phyloP scores from a whole-genome alignment of 352 stramenopile species.

The Phytophthora hibernalis region DNA sequence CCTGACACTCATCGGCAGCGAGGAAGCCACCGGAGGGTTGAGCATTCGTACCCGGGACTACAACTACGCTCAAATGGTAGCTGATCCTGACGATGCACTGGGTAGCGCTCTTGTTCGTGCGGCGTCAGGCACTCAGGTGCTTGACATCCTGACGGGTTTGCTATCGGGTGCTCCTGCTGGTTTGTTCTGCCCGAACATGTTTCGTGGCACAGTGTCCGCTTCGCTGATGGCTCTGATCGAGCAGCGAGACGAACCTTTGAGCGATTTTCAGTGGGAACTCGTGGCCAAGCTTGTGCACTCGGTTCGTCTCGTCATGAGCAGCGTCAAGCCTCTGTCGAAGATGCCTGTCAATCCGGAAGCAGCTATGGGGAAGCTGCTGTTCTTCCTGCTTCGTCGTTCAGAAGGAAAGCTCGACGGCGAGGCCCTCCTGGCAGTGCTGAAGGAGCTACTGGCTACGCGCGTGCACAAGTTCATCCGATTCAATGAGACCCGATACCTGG shows the following conservation, averaged over 20 bases:
- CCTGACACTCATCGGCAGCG: slow-evolving; percentile 56
- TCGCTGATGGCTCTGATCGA: slow-evolving; percentile 59
- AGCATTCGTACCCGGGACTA: slow-evolving; percentile 57
- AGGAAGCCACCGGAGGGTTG: slow-evolving; percentile 46
- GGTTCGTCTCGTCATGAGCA: slow-evolving; percentile 52
- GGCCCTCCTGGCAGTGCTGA: slow-evolving; percentile 42
- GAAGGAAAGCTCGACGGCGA: slow-evolving; percentile 9
- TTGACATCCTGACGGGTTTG: slow-evolving; percentile 71
- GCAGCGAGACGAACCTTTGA: slow-evolving; percentile 33
- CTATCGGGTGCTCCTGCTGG: slow-evolving; percentile 57
- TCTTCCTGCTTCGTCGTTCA: slow-evolving; percentile 51
- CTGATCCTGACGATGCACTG: slow-evolving; percentile 52
- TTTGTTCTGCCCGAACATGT: slow-evolving; percentile 78
- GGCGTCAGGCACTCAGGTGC: slow-evolving; percentile 66
- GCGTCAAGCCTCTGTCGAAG: slow-evolving; percentile 4
- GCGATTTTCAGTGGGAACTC: slow-evolving; percentile 59
- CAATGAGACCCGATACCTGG: slow-evolving; percentile 50
- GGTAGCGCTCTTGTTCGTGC: slow-evolving; percentile 53
- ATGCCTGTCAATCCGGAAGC: slow-evolving; percentile 51
- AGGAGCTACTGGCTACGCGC: slow-evolving; percentile 58
- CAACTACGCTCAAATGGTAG: slow-evolving; percentile 72
- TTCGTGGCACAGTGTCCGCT: slow-evolving; percentile 58
- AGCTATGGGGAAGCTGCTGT: slow-evolving; percentile 64
- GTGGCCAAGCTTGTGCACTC: slow-evolving; percentile 63
- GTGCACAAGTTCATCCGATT: slow-evolving; percentile 68